Evolutionary conservation across 2,329 filamentous ascomycete genomes (phyloP).

Genomic region (Parasarocladium wereldwijsianum): DNA sequence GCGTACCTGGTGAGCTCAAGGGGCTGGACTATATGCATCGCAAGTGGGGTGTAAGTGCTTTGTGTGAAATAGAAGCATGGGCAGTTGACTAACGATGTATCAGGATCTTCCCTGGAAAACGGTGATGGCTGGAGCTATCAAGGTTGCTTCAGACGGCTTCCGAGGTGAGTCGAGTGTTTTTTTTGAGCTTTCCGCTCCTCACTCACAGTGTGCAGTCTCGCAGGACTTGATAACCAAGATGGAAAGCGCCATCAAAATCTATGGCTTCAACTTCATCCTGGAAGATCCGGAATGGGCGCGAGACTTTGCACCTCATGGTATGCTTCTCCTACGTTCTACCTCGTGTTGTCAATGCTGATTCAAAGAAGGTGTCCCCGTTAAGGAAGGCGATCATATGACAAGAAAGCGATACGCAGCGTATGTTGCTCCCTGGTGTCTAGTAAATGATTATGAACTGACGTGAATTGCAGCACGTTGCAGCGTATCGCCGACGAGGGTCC

Average conservation of each 20-base stretch:
- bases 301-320: constrained; percentile 74
- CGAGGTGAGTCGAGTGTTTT: constrained; percentile 20
- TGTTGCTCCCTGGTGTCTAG: too few species aligned
- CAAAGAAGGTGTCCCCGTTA: constrained; percentile 47
- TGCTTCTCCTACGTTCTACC: neutral
- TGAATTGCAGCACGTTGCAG: constrained; percentile 44
- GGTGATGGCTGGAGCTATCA: constrained; percentile 60
- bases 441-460: neutral
- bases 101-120: constrained; percentile 50
- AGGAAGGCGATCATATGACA: constrained; percentile 64
- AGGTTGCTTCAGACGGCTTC: constrained; percentile 62
- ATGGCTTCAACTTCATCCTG: constrained; percentile 45
- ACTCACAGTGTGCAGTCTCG: constrained; percentile 31
- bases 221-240: constrained; percentile 66
- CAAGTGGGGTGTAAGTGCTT: constrained; percentile 44
- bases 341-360: constrained; percentile 1
- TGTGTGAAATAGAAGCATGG: neutral
- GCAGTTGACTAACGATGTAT: constrained; percentile 3
- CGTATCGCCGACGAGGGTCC: constrained; percentile 59
- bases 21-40: constrained; percentile 68
- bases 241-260: constrained; percentile 24
- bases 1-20: constrained; percentile 59
- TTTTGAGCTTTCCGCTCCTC: too few species aligned
- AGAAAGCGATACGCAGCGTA: constrained; percentile 59
- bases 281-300: constrained; percentile 67